Base-by-base conservation (phyloP, 768 basidiomycete genomes). In the Naganishia friedmannii region DNA sequence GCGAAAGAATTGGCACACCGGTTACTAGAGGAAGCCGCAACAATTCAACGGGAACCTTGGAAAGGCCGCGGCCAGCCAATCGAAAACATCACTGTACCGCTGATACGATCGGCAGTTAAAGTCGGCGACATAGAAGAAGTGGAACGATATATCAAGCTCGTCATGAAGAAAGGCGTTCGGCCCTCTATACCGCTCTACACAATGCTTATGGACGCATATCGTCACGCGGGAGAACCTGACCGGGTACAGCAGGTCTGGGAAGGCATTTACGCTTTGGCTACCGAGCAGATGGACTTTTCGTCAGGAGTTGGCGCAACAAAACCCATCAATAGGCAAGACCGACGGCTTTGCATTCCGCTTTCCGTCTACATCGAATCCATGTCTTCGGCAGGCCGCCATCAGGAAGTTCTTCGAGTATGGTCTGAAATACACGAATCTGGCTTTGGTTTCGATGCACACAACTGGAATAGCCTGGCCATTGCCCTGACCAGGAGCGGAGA, bases 381-480 rank as follows among this genome's bases (percentile, higher is more conserved):
- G 63, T 90, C 91, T 1, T 80, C 83, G 3, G 85, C 85, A 0
- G 89, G 88, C 1, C 77, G 83, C 45, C 89, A 93, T 74, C 72
- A 77, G 9, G 85, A 88, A 70, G 84, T 94, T 54, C 85, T 88
- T 19, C 76, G 77, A 3, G 83, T 85, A 0, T 97, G 95, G 93
- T 82, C 83, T n/a, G 77, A 82, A 34, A 84, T 91, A 60, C 85
- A 86, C 70, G 73, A 79, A 13, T 80, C 83, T 12, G 90, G 91
- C 1, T 89, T 94, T 74, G 84, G 84, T 15, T 92, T 93, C 78
- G 91, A 94, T 77, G 85, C 90, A 15, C 88, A 90, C 75, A 97
- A 96, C 79, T 98, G 92, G 90, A 96, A 95, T 76, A 88, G 91
- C 75, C 84, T 96, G 31, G 85, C 85, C 29, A 83, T 89, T 12